Conservation (phyloP, 441 rosid species). For the Gossypium gossypioides region DNA sequence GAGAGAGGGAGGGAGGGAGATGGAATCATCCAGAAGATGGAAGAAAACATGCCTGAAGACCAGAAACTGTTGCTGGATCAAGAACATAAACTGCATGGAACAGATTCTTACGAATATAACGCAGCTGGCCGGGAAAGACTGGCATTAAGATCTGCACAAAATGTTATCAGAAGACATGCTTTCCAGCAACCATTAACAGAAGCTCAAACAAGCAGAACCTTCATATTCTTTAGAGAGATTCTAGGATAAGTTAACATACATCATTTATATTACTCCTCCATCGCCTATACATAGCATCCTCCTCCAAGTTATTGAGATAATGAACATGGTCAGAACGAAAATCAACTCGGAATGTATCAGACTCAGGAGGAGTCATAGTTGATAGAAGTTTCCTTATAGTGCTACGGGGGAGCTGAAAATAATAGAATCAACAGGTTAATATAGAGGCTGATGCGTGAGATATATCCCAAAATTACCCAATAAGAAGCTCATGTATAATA, state of each 20-base stretch:
- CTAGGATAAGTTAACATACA: slow-evolving; percentile 34
- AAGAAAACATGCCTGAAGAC: slow-evolving; percentile 63
- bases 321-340: slow-evolving; percentile 86
- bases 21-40: slow-evolving; percentile 11
- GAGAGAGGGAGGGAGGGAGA: background rate
- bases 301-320: slow-evolving; percentile 95
- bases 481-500: background rate
- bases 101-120: slow-evolving; percentile 92
- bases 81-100: slow-evolving; percentile 91
- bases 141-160: slow-evolving; percentile 88
- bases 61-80: slow-evolving; percentile 84
- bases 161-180: slow-evolving; percentile 11
- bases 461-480: background rate
- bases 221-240: slow-evolving; percentile 6
- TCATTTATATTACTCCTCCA: slow-evolving; percentile 93
- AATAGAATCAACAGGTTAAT: slow-evolving; percentile 20
- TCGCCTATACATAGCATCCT: slow-evolving; percentile 87
- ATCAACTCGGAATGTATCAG: slow-evolving; percentile 71
- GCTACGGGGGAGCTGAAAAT: slow-evolving; percentile 61
- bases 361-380: slow-evolving; percentile 61
- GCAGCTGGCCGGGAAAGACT: slow-evolving; percentile 92
- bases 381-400: slow-evolving; percentile 60
- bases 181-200: slow-evolving; percentile 12
- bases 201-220: slow-evolving; percentile 19
- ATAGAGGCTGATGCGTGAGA: slow-evolving; percentile 10